A percentile compares a stretch with the other conserved stretches of the same genome.
These are phyloP conservation scores for Geum urbanum DNA, from an alignment of 306 rosid genomes.

Conservation along the genomic window DNA sequence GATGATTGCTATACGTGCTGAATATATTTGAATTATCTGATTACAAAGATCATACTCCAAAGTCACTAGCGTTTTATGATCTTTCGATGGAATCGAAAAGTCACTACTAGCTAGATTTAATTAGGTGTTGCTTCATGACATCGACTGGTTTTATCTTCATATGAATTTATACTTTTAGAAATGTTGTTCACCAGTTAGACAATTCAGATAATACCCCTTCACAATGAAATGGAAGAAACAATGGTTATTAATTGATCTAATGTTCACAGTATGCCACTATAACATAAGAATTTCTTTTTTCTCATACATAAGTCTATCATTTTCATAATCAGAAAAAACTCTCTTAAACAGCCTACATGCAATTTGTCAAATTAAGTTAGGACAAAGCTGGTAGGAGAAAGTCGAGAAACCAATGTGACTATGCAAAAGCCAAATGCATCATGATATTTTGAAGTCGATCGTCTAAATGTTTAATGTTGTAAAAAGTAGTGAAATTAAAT, in stretches of 20 bases:
- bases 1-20: not conserved
- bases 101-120: not conserved
- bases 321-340: no score
- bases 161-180: not conserved
- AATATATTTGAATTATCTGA: not conserved
- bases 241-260: not conserved
- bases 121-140: conserved; percentile 14
- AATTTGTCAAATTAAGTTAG: no score
- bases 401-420: no score
- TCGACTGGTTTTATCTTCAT: not conserved
- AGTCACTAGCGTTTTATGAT: not conserved
- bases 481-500: no score
- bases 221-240: not conserved
- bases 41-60: not conserved
- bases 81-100: not conserved
- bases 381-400: no score
- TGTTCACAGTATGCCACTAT: not conserved
- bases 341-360: no score
- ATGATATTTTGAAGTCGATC: no score
- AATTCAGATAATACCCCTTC: not conserved
- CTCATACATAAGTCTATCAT: no score
- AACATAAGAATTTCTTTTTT: no score
- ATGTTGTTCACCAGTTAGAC: conserved; percentile 3
- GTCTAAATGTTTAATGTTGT: no score
- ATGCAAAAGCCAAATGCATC: no score